Percentiles rank a stretch among this genome's conserved stretches.
Evolutionary conservation across 78 protist species (phyloP).

Genomic region (Protostelium mycophagum): DNA sequence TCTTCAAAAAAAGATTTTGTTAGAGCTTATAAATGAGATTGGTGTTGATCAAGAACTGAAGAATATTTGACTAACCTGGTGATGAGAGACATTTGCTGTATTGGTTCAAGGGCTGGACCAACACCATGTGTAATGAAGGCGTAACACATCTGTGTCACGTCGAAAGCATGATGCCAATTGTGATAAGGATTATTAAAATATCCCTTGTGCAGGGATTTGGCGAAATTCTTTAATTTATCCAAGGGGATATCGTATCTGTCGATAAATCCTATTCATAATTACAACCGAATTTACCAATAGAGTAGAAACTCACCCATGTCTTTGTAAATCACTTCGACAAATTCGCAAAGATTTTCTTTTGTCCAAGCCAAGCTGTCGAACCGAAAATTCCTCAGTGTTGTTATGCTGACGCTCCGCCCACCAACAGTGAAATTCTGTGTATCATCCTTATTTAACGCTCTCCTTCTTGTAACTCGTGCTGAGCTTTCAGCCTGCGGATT

Average conservation of each 20-base stretch:
- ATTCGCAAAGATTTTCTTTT: not conserved
- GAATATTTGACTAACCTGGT: conserved; percentile 13
- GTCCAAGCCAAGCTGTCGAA: not conserved
- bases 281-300: not conserved
- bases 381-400: not conserved
- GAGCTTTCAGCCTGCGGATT: too few species aligned
- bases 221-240: not conserved
- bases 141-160: conserved; percentile 69
- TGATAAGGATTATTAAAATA: conserved; percentile 57
- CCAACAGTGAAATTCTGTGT: too few species aligned
- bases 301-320: not conserved
- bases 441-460: too few species aligned
- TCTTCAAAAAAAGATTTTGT: too few species aligned
- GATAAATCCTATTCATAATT: not conserved
- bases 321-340: not conserved
- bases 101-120: conserved; percentile 21
- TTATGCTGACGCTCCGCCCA: too few species aligned
- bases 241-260: not conserved
- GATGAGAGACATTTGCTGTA: conserved; percentile 60
- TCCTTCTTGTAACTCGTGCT: too few species aligned
- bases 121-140: conserved; percentile 32
- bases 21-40: too few species aligned
- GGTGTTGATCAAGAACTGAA: not conserved
- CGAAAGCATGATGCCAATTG: conserved; percentile 84
- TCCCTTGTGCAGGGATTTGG: not conserved